A percentile compares a stretch with the other conserved stretches of the same genome.
phyloP scores from a whole-genome alignment of 306 rosid species.

The Macrotyloma uniflorum region DNA sequence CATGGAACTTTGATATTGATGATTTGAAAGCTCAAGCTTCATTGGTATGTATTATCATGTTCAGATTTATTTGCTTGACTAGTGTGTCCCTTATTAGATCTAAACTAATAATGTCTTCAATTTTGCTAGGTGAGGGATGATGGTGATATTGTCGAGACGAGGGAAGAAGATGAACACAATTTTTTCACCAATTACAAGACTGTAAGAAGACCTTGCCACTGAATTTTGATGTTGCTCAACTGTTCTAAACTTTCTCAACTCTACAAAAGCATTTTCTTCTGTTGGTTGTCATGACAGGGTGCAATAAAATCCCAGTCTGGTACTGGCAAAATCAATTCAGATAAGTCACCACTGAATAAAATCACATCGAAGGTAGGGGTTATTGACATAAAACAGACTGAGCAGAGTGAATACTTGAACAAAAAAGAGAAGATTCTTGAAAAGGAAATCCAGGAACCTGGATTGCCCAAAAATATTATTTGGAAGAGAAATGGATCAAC shows the following conservation, averaged over 20 bases:
- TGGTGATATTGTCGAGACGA: conserved; percentile 65
- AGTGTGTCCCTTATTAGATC: conserved; percentile 24
- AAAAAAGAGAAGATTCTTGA: conserved; percentile 56
- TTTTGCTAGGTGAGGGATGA: conserved; percentile 65
- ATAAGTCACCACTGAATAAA: conserved; percentile 48
- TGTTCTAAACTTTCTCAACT: conserved; percentile 8
- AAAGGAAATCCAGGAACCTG: conserved; percentile 52
- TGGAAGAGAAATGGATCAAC: conserved; percentile 40
- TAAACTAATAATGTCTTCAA: conserved; percentile 24
- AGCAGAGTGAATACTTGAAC: conserved; percentile 43
- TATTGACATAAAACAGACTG: conserved; percentile 46
- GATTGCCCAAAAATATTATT: conserved; percentile 49
- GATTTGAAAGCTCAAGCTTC: conserved; percentile 98
- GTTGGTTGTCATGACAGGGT: conserved; percentile 51
- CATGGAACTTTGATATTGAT: conserved; percentile 94
- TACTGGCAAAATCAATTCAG: conserved; percentile 50
- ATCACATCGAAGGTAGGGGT: conserved; percentile 46
- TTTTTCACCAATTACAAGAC: conserved; percentile 44
- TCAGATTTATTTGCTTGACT: conserved; percentile 5
- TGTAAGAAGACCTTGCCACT: not conserved
- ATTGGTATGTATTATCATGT: conserved; percentile 57
- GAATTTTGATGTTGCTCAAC: conserved; percentile 3
- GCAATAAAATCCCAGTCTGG: conserved; percentile 47
- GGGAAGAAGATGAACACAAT: conserved; percentile 66
- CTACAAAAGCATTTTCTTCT: not conserved